Evolutionary conservation across 2,329 filamentous ascomycete genomes (phyloP).

Genomic region (Pyricularia grisea): DNA sequence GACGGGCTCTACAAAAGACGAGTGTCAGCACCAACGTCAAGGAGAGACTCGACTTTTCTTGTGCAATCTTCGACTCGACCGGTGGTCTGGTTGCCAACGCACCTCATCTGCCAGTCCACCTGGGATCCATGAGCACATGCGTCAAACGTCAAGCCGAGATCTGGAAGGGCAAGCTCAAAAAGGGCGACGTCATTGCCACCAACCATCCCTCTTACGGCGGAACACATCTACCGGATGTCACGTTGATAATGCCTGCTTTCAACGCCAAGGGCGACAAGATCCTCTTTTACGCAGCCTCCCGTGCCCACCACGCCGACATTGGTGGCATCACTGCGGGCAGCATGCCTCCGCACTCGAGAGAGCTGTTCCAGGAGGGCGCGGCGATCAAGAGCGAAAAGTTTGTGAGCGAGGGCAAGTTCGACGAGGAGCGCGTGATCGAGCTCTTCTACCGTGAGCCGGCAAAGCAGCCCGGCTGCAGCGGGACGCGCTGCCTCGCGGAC

Average conservation of each 20-base stretch:
- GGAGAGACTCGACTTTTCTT: slow-evolving; percentile 64
- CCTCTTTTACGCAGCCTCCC: slow-evolving; percentile 62
- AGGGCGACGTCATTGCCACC: slow-evolving; percentile 63
- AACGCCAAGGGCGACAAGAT: slow-evolving; percentile 37
- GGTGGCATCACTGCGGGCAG: slow-evolving; percentile 60
- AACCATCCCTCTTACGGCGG: slow-evolving; percentile 69
- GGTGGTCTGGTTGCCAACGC: slow-evolving; percentile 61
- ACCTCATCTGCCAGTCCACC: slow-evolving; percentile 61
- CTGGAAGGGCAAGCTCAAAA: slow-evolving; percentile 61
- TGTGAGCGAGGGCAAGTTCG: slow-evolving; percentile 58
- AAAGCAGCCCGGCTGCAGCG: slow-evolving; percentile 57
- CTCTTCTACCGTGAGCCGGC: slow-evolving; percentile 57
- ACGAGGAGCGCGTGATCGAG: slow-evolving; percentile 60
- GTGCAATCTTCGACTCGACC: slow-evolving; percentile 58
- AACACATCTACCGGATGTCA: slow-evolving; percentile 66
- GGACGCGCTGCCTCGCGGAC: slow-evolving; percentile 62
- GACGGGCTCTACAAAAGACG: slow-evolving; percentile 59
- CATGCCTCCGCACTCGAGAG: slow-evolving; percentile 62
- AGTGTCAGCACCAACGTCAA: slow-evolving; percentile 64
- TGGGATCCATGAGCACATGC: slow-evolving; percentile 66
- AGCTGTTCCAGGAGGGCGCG: slow-evolving; percentile 49
- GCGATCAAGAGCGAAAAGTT: slow-evolving; percentile 51
- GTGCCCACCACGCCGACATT: slow-evolving; percentile 65
- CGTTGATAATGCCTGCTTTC: slow-evolving; percentile 62
- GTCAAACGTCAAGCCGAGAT: slow-evolving; percentile 45